These are phyloP conservation scores for Nephelium lappaceum DNA, from an alignment of 345 rosid species.

Conservation along the genomic window DNA sequence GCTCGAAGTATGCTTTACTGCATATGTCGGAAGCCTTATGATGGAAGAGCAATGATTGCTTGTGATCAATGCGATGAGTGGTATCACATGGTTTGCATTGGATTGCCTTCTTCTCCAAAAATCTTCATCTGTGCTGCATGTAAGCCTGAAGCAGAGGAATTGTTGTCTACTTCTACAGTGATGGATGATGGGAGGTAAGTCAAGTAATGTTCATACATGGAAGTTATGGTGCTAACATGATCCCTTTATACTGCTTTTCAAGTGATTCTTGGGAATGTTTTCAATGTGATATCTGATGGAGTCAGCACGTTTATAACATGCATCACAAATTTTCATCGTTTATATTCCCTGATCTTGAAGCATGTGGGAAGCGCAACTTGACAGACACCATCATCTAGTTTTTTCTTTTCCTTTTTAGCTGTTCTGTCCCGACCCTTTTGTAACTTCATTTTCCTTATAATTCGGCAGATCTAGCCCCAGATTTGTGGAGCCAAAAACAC, in stretches of 20 bases:
- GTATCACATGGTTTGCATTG: conserved; percentile 77
- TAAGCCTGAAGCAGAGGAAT: conserved; percentile 39
- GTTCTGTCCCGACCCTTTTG: background rate
- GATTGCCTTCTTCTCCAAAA: conserved; percentile 46
- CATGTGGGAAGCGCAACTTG: background rate
- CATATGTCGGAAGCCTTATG: conserved; percentile 80
- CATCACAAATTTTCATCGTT: background rate
- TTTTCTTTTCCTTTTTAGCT: background rate
- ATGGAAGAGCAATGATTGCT: conserved; percentile 56
- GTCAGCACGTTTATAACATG: too few relatives aligned
- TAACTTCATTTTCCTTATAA: conserved; percentile 10
- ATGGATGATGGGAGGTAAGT: conserved; percentile 51
- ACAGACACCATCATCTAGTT: background rate
- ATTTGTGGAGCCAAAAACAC: conserved; percentile 63
- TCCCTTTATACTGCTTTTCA: background rate
- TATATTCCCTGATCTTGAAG: background rate
- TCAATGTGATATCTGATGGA: background rate
- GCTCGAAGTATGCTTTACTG: conserved; percentile 83
- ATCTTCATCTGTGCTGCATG: conserved; percentile 82
- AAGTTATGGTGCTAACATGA: background rate
- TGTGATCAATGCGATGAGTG: conserved; percentile 72
- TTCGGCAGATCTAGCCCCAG: conserved; percentile 41
- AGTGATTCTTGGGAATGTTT: background rate
- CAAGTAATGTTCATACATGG: conserved; percentile 7
- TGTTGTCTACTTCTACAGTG: conserved; percentile 18